Evolutionary conservation across 805 yeast species (phyloP).

Genomic region (Metschnikowia orientalis): DNA sequence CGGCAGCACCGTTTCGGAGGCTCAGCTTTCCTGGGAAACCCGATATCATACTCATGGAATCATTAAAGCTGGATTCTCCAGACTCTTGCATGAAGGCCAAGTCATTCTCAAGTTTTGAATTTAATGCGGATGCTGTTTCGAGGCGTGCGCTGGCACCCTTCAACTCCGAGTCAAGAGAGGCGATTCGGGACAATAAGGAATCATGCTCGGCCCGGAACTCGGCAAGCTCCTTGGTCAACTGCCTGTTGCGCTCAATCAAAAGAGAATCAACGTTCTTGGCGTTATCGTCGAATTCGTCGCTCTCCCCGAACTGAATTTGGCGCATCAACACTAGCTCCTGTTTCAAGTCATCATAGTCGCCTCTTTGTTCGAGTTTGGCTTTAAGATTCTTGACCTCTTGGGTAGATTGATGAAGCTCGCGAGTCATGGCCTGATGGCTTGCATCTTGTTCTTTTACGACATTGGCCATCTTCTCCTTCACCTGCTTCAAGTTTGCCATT

Average conservation of each 20-base stretch:
- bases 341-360: conserved; percentile 79
- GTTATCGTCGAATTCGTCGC: conserved; percentile 31
- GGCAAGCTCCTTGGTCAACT: conserved; percentile 65
- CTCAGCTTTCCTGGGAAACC: conserved; percentile 38
- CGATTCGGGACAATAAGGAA: conserved; percentile 38
- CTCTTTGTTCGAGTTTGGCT: conserved; percentile 44
- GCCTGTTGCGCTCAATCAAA: conserved; percentile 65
- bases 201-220: conserved; percentile 58
- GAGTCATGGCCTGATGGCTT: conserved; percentile 34
- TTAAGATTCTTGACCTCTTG: conserved; percentile 50
- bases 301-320: conserved; percentile 67
- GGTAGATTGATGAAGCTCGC: conserved; percentile 46
- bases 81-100: conserved; percentile 52
- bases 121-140: conserved; percentile 41
- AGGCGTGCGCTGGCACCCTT: conserved; percentile 34
- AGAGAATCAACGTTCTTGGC: conserved; percentile 48
- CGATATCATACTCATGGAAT: conserved; percentile 64
- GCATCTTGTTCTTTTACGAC: conserved; percentile 24
- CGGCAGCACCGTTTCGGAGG: conserved; percentile 26
- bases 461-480: conserved; percentile 29
- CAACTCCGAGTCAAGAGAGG: conserved; percentile 37
- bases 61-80: conserved; percentile 41
- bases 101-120: conserved; percentile 69
- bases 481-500: conserved; percentile 53
- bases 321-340: conserved; percentile 68